Evolutionary conservation across 169 alveolate species (phyloP).

Genomic region (Cystoisospora suis): DNA sequence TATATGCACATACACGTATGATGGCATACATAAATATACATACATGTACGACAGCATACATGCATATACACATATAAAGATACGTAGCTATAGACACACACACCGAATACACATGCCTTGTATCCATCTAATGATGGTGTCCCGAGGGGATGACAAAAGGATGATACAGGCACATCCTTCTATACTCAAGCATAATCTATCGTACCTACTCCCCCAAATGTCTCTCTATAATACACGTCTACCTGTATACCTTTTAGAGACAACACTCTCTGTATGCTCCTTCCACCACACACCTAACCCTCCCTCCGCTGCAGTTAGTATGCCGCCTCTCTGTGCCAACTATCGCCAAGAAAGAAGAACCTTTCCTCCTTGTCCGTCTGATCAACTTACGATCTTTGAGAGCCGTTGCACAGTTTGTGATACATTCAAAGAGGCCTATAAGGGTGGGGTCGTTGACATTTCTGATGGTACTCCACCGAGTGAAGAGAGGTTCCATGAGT

Average conservation of each 20-base stretch:
- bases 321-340: background rate
- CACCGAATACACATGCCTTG: conserved; percentile 19
- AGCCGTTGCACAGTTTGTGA: conserved; percentile 19
- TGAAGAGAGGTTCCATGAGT: background rate
- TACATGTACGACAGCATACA: background rate
- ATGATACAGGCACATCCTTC: too few species aligned
- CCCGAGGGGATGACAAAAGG: too few species aligned
- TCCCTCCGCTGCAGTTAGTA: too few species aligned
- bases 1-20: background rate
- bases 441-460: background rate
- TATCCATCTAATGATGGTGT: too few species aligned
- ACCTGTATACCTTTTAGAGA: too few species aligned
- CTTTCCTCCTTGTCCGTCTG: background rate
- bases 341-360: background rate
- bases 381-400: background rate
- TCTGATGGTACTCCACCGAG: background rate
- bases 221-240: too few species aligned
- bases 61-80: background rate
- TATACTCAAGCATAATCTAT: too few species aligned
- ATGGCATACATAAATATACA: background rate
- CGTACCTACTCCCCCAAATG: too few species aligned
- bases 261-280: too few species aligned
- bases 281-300: too few species aligned
- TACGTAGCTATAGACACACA: background rate
- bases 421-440: conserved; percentile 21